Evolutionary conservation across 106 monocot species (phyloP), one percentile per base, ranked within the genome.

Genomic region (Ottelia alismoides): DNA sequence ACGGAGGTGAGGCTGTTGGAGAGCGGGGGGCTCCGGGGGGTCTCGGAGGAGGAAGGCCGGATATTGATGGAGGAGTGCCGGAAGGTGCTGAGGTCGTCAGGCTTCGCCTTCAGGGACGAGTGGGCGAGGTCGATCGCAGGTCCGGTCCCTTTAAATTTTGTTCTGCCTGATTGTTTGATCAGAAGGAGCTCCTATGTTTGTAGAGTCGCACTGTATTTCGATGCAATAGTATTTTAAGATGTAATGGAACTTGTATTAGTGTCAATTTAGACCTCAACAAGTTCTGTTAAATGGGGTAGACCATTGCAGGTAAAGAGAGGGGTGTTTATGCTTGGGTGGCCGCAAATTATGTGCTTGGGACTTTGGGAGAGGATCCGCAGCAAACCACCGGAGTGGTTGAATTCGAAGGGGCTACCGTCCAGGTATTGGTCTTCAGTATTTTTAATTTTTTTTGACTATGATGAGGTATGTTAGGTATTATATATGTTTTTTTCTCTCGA

Each of bases 321-420:
- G 55, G 70, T 25, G 32, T 70, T 25, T 63, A 70, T 56, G 56
- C 63, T 27, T 70, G 70, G 70, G 62, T 70, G 20, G 63, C 70
- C 19, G 54, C 62, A 25, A 70, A 70, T 25, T 70, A 70, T 70
- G 70, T 31, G 22, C 63, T 70, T 62, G 70, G 70, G 24, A 70
- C 70, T n/a, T 55, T 70, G 25, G 70, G 70, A 56, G 45, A 54
- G 31, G 30, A 62, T 30, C 70, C 61, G 20, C 21, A 70, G 27
- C 32, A 56, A 46, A 70, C 70, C 56, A 62, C 18, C 12, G 70
- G 70, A 28, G 35, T 70, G 12, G 26, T 70, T 32, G 56, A 63
- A 44, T 27, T 70, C 44, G 56, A 62, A 16, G 70, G 31, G n/a
- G 28, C 55, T 49, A 54, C 70, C 24, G 22, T 56, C 2, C 62